Evolutionary conservation across 1,284 basidiomycete genomes (phyloP).

Genomic region (Puccinia horiana): DNA sequence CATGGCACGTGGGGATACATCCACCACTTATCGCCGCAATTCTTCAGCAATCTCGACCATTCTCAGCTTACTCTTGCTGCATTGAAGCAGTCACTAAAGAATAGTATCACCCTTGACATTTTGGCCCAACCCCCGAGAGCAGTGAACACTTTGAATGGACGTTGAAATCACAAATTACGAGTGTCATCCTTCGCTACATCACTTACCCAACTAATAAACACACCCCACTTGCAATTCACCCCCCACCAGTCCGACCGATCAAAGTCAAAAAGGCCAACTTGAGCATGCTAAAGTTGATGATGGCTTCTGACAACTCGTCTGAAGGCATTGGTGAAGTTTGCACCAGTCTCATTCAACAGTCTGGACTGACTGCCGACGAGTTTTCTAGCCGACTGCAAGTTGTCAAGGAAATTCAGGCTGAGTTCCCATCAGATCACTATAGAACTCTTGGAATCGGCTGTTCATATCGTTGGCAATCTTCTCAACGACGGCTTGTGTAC

Average conservation of each 20-base stretch:
- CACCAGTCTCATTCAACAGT: not conserved
- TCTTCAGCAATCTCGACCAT: not conserved
- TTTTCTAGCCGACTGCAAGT: conserved; percentile 3
- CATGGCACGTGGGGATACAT: conserved; percentile 29
- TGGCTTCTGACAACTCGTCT: conserved; percentile 18
- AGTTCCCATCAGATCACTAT: no score
- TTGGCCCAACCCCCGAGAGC: not conserved
- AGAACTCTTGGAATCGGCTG: no score
- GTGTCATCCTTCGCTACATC: not conserved
- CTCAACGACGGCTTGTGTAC: no score
- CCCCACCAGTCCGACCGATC: conserved; percentile 1
- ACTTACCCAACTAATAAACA: not conserved
- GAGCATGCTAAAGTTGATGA: conserved; percentile 21
- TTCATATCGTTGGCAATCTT: no score
- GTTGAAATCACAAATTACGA: conserved; percentile 14
- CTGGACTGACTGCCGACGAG: not conserved
- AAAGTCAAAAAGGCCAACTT: not conserved
- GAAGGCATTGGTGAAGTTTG: conserved; percentile 24
- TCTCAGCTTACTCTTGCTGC: not conserved
- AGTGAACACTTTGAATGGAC: not conserved
- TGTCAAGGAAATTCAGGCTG: no score
- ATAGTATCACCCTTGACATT: not conserved
- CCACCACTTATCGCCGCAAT: not conserved
- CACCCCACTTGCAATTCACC: not conserved
- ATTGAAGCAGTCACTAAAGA: not conserved